Percentiles rank a stretch among this genome's conserved stretches.
Conservation (phyloP, 75 land plant genomes). For the Selaginella tamariscina region DNA sequence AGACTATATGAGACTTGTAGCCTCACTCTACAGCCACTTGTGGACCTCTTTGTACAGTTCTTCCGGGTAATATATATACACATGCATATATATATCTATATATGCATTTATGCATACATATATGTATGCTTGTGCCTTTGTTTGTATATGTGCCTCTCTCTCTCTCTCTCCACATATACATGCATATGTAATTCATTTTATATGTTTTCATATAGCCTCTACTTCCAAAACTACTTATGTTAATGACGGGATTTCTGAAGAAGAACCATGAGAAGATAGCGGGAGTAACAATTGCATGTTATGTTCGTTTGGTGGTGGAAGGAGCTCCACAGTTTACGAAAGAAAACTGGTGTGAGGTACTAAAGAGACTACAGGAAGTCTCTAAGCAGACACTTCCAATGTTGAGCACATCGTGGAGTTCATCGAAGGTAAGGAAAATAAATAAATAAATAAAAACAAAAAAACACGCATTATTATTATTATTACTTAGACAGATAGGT, state of each 20-base stretch:
- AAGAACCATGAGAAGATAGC: background rate
- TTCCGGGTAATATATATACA: slow-evolving; percentile 12
- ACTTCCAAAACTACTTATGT: background rate
- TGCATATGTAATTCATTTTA: too few species aligned
- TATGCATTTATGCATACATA: too few species aligned
- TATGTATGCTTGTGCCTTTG: slow-evolving; percentile 42
- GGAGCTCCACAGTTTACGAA: background rate
- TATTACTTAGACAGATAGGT: too few species aligned
- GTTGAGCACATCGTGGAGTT: too few species aligned
- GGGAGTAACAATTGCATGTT: background rate
- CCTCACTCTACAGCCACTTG: slow-evolving; percentile 46
- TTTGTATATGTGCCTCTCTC: slow-evolving; percentile 30
- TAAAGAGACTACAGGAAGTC: background rate
- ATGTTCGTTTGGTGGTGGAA: background rate
- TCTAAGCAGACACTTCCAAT: background rate
- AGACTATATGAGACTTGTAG: slow-evolving; percentile 47
- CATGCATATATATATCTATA: too few species aligned
- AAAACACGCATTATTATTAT: too few species aligned
- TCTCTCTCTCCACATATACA: too few species aligned
- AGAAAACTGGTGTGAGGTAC: background rate
- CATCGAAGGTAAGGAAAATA: too few species aligned
- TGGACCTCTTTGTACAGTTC: slow-evolving; percentile 46
- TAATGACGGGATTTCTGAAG: background rate
- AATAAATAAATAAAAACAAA: too few species aligned
- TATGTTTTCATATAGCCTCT: too few species aligned